A percentile compares a stretch with the other conserved stretches of the same genome.
phyloP scores from a whole-genome alignment of 257 asterid species.

The Gentiana dahurica region DNA sequence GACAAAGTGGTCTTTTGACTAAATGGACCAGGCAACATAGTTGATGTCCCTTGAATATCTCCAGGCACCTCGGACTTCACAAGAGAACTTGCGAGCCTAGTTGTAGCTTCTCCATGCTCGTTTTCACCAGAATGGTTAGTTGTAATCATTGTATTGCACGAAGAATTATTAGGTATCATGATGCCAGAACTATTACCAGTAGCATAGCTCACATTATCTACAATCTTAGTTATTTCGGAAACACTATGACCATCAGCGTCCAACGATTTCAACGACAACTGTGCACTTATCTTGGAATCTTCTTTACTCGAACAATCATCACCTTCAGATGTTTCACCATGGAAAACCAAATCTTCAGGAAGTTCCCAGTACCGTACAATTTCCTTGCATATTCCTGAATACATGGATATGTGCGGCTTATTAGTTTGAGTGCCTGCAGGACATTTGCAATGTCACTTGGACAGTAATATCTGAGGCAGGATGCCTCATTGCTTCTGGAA shows the following conservation, averaged over 20 bases:
- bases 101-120: slow-evolving; percentile 7
- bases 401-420: slow-evolving; percentile 28
- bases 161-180: slow-evolving; percentile 11
- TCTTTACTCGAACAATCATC: slow-evolving; percentile 14
- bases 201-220: slow-evolving; percentile 24
- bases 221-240: slow-evolving; percentile 13
- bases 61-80: slow-evolving; percentile 11
- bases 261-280: slow-evolving; percentile 16
- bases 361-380: slow-evolving; percentile 56
- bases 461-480: slow-evolving; percentile 47
- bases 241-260: slow-evolving; percentile 17
- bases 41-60: slow-evolving; percentile 14
- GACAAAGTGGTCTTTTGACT: slow-evolving; percentile 20
- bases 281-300: slow-evolving; percentile 16
- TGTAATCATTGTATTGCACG: slow-evolving; percentile 6
- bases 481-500: slow-evolving; percentile 26
- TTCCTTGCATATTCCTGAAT: slow-evolving; percentile 59
- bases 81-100: slow-evolving; percentile 13
- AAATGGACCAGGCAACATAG: slow-evolving; percentile 18
- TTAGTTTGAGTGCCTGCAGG: slow-evolving; percentile 37
- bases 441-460: slow-evolving; percentile 45
- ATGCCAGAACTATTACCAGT: slow-evolving; percentile 19
- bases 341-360: slow-evolving; percentile 22
- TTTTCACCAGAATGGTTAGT: slow-evolving; percentile 14
- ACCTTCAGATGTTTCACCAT: slow-evolving; percentile 20